Base-by-base conservation (phyloP, 148 eudicot species). In the Agrostemma githago region DNA sequence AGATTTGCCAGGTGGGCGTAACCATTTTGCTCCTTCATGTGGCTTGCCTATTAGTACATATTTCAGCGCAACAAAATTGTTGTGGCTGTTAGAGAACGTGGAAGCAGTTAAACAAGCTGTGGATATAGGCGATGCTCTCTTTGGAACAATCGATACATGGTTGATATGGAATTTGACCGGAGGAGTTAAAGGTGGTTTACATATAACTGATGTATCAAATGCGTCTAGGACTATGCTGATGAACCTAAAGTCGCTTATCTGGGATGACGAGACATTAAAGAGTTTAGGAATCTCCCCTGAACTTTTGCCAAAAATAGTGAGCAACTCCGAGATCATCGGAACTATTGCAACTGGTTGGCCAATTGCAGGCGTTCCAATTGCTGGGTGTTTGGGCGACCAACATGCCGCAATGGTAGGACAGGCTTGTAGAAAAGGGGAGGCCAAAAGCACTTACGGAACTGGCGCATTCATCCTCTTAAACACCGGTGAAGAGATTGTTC, bases 331-430 rank as follows among this genome's bases (percentile, higher is more conserved):
- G 78, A 69, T 92, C 7, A 87, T 96, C 12, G 99, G 96, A 58
- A 73, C 83, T 3, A 76, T 90, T 26, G 74, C 83, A 20, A 83
- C 77, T 12, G 99, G 99, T 40, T 96, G 97, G 99, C 96, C 96
- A 37, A 80, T 85, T 76, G 77, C 89, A 0, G 95, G 96, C 9
- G 74, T 96, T 74, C 97, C 97, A 1, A 92, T 96, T 43, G 83
- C 99, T 20, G 99, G 99, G 16, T 96, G 99, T 76, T 87, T 96
- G 43, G 99, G 99, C 38, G 99, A 96, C 81, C 99, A 96, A 53
- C 99, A 96, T 72, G 99, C 99, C 0, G 99, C 99, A n/a, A 96
- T 96, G 99, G 68, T 96, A 60, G 99, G 99, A 5, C 99, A 96
- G 81, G 87, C 96, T 69, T 96, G 99, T 68, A 75, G 79, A 51